Conservation (phyloP, 169 alveolate genomes). For the Plasmodium coatneyi region DNA sequence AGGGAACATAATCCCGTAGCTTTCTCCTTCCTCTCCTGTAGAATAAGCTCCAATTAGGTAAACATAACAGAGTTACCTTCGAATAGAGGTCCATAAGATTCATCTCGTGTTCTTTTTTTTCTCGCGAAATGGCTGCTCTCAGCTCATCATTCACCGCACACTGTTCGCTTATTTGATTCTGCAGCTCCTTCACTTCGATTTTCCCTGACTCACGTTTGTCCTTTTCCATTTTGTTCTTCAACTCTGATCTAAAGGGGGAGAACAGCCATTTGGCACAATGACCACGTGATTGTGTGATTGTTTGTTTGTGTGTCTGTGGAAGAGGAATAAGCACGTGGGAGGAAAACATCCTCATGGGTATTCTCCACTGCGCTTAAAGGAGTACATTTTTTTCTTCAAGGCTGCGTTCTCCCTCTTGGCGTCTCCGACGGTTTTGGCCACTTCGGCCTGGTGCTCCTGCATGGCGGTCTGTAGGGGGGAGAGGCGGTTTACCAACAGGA, state of each 20-base stretch:
- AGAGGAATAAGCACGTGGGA: background rate
- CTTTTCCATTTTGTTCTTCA: conserved; percentile 19
- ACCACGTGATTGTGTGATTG: background rate
- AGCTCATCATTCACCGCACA: conserved; percentile 31
- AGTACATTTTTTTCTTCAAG: conserved; percentile 59
- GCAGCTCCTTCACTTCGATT: background rate
- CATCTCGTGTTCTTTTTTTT: conserved; percentile 6
- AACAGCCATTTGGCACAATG: background rate
- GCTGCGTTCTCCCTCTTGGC: conserved; percentile 24
- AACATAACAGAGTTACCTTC: conserved; percentile 9
- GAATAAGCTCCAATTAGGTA: background rate
- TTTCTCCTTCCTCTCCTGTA: conserved; percentile 4
- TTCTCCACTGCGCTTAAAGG: background rate
- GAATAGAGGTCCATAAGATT: conserved; percentile 25
- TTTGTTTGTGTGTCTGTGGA: background rate
- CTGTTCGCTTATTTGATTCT: conserved; percentile 32
- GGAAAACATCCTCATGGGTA: background rate
- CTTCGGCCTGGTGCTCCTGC: background rate
- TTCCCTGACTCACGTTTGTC: background rate
- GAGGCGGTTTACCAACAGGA: background rate
- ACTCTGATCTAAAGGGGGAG: conserved; percentile 11
- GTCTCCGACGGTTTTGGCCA: background rate
- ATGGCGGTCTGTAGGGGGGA: conserved; percentile 1
- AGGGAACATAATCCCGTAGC: background rate
- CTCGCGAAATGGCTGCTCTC: background rate